These are phyloP conservation scores for Reticulascus tulasneorum DNA, from an alignment of 2,329 filamentous ascomycete species.

Conservation along the genomic window DNA sequence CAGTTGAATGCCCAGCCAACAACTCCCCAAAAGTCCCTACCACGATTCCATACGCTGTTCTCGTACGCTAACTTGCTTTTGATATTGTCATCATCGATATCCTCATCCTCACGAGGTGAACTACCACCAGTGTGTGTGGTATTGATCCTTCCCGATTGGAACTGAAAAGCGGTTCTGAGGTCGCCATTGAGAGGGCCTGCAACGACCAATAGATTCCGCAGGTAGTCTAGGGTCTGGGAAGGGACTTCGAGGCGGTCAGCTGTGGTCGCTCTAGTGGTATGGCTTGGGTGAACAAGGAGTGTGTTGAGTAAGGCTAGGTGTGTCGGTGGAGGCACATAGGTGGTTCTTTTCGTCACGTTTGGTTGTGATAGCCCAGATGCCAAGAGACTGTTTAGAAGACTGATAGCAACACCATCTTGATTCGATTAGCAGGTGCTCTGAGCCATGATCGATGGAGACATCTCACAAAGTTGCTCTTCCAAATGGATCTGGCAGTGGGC, in stretches of 20 bases:
- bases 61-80: conserved; percentile 57
- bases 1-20: conserved; percentile 91
- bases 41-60: conserved; percentile 68
- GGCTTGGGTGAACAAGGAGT: conserved; percentile 73
- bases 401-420: conserved; percentile 10
- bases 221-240: conserved; percentile 63
- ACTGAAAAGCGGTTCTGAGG: conserved; percentile 69
- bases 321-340: conserved; percentile 63
- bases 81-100: conserved; percentile 49
- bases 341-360: conserved; percentile 32
- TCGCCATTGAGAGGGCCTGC: conserved; percentile 68
- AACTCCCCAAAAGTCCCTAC: conserved; percentile 83
- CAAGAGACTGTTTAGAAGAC: conserved; percentile 47
- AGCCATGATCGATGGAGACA: neutral
- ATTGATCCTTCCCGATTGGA: conserved; percentile 44
- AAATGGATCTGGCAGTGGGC: conserved; percentile 68
- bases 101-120: conserved; percentile 34
- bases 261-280: conserved; percentile 69
- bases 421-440: neutral
- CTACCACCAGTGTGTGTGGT: conserved; percentile 35
- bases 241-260: conserved; percentile 59
- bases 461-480: conserved; percentile 68
- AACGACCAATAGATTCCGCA: conserved; percentile 61
- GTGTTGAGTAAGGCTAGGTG: conserved; percentile 77
- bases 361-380: conserved; percentile 41